These are phyloP conservation scores for Scorias spongiosa DNA, from an alignment of 2,329 filamentous ascomycete genomes.

Conservation along the genomic window DNA sequence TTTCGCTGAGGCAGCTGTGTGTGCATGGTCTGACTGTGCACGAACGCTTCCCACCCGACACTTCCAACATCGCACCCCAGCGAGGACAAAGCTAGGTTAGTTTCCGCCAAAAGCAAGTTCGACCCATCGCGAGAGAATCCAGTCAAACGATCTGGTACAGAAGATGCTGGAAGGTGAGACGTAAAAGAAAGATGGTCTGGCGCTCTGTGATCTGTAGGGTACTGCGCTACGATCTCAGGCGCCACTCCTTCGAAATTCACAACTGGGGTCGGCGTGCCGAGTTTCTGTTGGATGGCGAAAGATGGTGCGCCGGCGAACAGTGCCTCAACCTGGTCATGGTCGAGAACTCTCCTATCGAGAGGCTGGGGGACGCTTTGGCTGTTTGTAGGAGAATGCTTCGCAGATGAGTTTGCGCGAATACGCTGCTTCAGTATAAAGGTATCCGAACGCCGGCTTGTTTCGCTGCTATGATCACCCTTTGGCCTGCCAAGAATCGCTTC, in stretches of 20 bases:
- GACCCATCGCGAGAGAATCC: background rate
- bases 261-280: background rate
- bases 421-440: background rate
- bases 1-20: background rate
- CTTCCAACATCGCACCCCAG: constrained; percentile 32
- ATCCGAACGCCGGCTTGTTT: background rate
- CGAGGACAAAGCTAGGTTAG: constrained; percentile 17
- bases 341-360: background rate
- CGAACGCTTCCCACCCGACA: constrained; percentile 31
- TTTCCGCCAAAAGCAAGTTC: background rate
- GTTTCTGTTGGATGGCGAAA: background rate
- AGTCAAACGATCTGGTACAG: background rate
- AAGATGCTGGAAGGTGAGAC: background rate
- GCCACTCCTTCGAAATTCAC: background rate
- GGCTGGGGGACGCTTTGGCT: background rate
- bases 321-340: background rate
- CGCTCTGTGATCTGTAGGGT: background rate
- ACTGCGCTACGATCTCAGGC: background rate
- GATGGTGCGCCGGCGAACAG: background rate
- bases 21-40: constrained; percentile 7
- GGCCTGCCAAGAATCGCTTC: background rate
- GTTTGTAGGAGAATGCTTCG: background rate
- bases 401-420: background rate
- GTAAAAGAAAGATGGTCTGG: background rate
- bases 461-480: background rate